Conservation (phyloP, 768 basidiomycete genomes). For the Lactarius indigo region DNA sequence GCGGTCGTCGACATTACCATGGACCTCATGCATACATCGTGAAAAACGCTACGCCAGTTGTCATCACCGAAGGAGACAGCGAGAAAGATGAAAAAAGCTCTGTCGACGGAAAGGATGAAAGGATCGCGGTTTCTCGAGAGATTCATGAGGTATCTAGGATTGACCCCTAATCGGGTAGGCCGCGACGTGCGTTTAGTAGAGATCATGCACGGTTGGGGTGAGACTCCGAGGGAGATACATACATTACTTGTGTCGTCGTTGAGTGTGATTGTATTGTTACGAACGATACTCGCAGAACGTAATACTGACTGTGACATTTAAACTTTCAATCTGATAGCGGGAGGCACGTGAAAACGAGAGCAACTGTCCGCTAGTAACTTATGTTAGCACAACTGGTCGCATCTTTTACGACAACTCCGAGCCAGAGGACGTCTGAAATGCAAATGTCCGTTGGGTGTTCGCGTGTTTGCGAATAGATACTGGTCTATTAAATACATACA, state of each 20-base stretch:
- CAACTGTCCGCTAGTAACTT: too few relatives aligned
- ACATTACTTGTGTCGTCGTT: too few relatives aligned
- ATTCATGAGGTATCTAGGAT: too few relatives aligned
- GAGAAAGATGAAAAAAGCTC: background rate
- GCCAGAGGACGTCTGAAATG: too few relatives aligned
- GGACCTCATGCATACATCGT: conserved; percentile 17
- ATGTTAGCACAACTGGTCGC: too few relatives aligned
- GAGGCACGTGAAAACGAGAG: background rate
- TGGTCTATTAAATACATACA: too few relatives aligned
- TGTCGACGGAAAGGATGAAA: background rate
- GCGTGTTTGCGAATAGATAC: too few relatives aligned
- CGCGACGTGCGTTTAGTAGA: background rate
- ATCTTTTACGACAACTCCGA: too few relatives aligned
- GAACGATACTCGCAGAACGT: background rate
- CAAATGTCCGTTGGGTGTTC: too few relatives aligned
- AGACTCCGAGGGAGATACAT: background rate
- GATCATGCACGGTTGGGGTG: background rate
- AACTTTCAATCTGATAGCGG: background rate
- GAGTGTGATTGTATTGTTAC: background rate
- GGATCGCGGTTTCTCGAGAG: background rate
- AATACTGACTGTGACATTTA: background rate
- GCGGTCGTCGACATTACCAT: conserved; percentile 25
- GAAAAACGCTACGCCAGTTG: background rate
- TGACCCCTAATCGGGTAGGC: background rate
- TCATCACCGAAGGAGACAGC: background rate